A percentile compares a stretch with the other conserved stretches of the same genome.
phyloP scores from a whole-genome alignment of 208 protist species.

The Trypanosoma mega region DNA sequence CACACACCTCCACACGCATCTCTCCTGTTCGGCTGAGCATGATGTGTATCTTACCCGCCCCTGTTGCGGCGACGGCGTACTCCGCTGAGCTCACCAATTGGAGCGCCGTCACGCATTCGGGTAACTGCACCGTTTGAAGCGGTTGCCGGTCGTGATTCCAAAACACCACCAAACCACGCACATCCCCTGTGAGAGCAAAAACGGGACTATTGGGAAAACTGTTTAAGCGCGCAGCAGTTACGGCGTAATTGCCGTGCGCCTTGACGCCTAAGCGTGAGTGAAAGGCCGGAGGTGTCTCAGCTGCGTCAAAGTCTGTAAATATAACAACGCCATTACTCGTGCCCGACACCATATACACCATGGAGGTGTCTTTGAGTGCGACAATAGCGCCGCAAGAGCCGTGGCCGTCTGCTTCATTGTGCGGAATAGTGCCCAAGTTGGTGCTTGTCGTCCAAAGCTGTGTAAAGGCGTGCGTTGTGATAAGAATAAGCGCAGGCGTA shows the following conservation, averaged over 20 bases:
- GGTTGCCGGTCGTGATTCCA: conserved; percentile 34
- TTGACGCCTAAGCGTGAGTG: conserved; percentile 17
- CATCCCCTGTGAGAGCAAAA: conserved; percentile 39
- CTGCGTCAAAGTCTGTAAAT: conserved; percentile 17
- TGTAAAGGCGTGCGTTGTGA: conserved; percentile 9
- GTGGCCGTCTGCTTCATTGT: conserved; percentile 11
- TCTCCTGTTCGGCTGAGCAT: conserved; percentile 30
- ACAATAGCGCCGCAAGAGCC: conserved; percentile 21
- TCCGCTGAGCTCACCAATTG: conserved; percentile 29
- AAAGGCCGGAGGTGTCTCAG: background rate
- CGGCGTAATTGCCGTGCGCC: conserved; percentile 35
- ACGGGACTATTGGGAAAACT: conserved; percentile 7
- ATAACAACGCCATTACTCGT: conserved; percentile 30
- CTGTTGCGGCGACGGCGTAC: conserved; percentile 44
- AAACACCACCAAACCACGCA: conserved; percentile 35
- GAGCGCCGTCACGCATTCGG: conserved; percentile 49
- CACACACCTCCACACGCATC: conserved; percentile 38
- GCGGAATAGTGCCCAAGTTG: conserved; percentile 9
- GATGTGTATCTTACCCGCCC: conserved; percentile 50
- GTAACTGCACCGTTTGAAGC: conserved; percentile 14
- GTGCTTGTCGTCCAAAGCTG: conserved; percentile 17
- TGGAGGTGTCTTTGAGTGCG: background rate
- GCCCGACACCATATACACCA: conserved; percentile 21
- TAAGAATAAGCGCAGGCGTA: conserved; percentile 8
- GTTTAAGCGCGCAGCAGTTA: conserved; percentile 42